Base-by-base conservation (phyloP, 2,329 filamentous ascomycete genomes). In the Pseudovirgaria hyperparasitica region DNA sequence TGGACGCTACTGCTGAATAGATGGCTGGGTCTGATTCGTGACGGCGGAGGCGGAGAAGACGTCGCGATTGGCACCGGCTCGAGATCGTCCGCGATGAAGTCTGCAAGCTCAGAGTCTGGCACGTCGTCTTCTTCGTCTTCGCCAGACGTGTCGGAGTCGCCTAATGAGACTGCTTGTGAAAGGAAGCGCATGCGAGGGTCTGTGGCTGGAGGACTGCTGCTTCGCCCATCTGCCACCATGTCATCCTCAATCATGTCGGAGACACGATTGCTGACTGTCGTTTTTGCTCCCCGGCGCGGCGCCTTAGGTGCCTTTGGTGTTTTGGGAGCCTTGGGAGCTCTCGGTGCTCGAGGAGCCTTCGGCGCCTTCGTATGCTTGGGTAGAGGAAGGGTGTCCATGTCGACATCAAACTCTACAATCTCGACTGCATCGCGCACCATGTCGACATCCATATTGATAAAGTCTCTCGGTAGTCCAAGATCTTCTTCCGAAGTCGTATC, bases 51-150 rank as follows among this genome's bases (percentile, higher is more conserved):
- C n/a, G n/a, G n/a, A n/a, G n/a, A n/a, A n/a, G n/a, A n/a, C n/a
- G n/a, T n/a, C n/a, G n/a, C n/a, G n/a, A n/a, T n/a, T n/a, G n/a
- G n/a, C 6, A 52, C 37, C 5, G 54, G 45, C 16, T 57, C 54
- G 16, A 57, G 57, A n/a, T 55, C 55, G 16, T 52, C 54, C 1
- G 53, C 59, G 23, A 64, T 53, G 36, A 64, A 65, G 28, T 52
- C 56, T 7, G 47, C 44, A 4, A 63, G 49, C 23, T 64, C 60
- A 5, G 58, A 63, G 32, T 62, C 58, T 23, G 55, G 55, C 12
- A 55, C 54, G 13, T 60, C 52, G 27, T 59, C 52, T 3, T 38
- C 23, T 14, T 47, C 45, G 12, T 49, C 43, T 5, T 40, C 42
- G 16, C 54, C 58, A 14, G 51, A 41, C 0, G 60, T 63, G 29